Evolutionary conservation across 371 early-diverging fungal species (phyloP), one percentile per base, ranked within the genome.

Genomic region (Dinochytrium kinnereticum): DNA sequence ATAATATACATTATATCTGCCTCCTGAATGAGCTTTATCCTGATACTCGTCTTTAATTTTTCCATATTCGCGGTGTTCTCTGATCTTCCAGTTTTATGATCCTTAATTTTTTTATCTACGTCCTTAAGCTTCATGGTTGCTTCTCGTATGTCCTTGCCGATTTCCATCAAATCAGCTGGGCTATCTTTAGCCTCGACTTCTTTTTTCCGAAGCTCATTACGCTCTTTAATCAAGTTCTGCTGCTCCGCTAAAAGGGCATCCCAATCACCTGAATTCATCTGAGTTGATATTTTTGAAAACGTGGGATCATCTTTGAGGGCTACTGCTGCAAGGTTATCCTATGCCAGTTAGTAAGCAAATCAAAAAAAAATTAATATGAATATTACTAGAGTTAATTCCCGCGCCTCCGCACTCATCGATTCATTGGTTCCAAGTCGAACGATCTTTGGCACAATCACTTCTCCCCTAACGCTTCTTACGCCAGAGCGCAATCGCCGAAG

Each of bases 361-460:
- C 78, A 67, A 36, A 61, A 34, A 36, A 3, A 36, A 61, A 10
- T 7, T 30, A 61, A 34, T 61, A 15, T 15, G 26, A 7, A 61
- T 53, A 64, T 24, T 71, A 80, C 95, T 37, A 96, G 80, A 0
- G 90, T 84, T 0, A 95, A 84, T 59, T 91, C 91, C 49, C 87
- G 85, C 21, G 93, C 92, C 38, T 90, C 90, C 0, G 85, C 80
- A 74, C 92, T 91, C 39, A 95, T 88, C 30, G 90, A 85, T 30
- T 95, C 95, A 0, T 89, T 55, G 10, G 87, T 90, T 39, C 96
- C 97, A 15, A 97, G 86, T 37, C 96, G 93, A 0, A 97, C 93
- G 19, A 96, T 86, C 21, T 89, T 90, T 0, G 95, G 95, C 0
- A 76, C 78, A 26, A 86, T 87, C 2, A 80, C 76, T 24, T 77